These are phyloP conservation scores for Oryza glaberrima DNA, from an alignment of 176 grass and related monocot species.

Conservation along the genomic window DNA sequence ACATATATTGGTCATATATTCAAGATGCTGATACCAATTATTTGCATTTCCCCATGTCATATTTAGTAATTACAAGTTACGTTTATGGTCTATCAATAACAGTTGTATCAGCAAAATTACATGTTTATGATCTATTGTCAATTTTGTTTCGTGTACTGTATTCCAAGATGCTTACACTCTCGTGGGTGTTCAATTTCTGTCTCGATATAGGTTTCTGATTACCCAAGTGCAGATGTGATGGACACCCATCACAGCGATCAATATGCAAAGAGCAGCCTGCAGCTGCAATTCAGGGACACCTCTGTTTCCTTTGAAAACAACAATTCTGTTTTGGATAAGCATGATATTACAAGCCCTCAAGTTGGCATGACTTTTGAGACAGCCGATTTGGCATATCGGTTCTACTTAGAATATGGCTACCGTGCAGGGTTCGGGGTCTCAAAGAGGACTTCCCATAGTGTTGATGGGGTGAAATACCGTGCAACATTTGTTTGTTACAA, in stretches of 20 bases:
- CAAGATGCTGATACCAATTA: conserved; percentile 3
- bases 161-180: neutral
- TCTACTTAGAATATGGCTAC: conserved; percentile 83
- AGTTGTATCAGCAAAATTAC: neutral
- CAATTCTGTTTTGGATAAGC: conserved; percentile 41
- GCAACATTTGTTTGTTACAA: conserved; percentile 89
- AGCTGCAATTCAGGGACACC: conserved; percentile 34
- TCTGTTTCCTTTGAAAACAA: conserved; percentile 46
- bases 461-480: conserved; percentile 80
- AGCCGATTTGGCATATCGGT: conserved; percentile 77
- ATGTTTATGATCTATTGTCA: neutral
- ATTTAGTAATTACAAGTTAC: conserved; percentile 15
- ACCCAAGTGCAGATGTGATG: conserved; percentile 33
- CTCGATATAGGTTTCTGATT: conserved; percentile 24
- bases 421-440: conserved; percentile 80
- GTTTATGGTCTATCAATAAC: neutral
- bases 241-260: conserved; percentile 42
- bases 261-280: conserved; percentile 49
- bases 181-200: conserved; percentile 17
- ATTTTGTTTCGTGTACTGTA: conserved; percentile 15
- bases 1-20: conserved; percentile 11
- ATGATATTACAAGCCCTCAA: conserved; percentile 45
- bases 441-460: conserved; percentile 74
- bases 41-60: neutral
- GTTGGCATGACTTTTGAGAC: conserved; percentile 87